Evolutionary conservation across 495 filamentous ascomycete genomes (phyloP).

Genomic region (Podospora pseudopauciseta): DNA sequence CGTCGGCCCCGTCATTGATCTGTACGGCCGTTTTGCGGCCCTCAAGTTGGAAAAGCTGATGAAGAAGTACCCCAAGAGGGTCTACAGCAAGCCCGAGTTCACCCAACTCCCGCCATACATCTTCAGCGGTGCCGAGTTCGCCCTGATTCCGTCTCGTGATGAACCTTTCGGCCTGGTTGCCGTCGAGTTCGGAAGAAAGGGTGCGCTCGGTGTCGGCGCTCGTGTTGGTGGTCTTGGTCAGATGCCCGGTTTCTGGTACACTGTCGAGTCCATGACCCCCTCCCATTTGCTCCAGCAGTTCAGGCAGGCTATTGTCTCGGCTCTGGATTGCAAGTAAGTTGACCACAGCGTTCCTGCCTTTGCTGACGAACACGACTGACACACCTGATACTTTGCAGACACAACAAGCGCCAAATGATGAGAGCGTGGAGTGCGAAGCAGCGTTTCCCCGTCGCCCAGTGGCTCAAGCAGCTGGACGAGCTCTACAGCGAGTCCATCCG

Average conservation of each 20-base stretch:
- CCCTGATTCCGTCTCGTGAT: slow-evolving; percentile 73
- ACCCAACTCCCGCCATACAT: slow-evolving; percentile 70
- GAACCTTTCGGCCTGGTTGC: slow-evolving; percentile 81
- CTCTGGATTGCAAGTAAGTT: slow-evolving; percentile 55
- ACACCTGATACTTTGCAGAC: slow-evolving; percentile 32
- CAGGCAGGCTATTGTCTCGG: slow-evolving; percentile 62
- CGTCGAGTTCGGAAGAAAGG: slow-evolving; percentile 76
- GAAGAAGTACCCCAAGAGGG: slow-evolving; percentile 70
- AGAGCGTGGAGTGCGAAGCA: slow-evolving; percentile 72
- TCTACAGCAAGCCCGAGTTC: slow-evolving; percentile 74
- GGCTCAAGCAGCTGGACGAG: slow-evolving; percentile 60
- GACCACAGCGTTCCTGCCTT: too few species aligned
- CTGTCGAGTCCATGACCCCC: slow-evolving; percentile 64
- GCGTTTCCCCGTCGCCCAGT: slow-evolving; percentile 70
- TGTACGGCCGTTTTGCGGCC: slow-evolving; percentile 75
- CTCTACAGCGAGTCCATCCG: slow-evolving; percentile 52
- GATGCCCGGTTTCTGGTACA: slow-evolving; percentile 79
- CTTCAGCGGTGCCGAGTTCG: slow-evolving; percentile 76
- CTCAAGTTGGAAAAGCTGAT: slow-evolving; percentile 69
- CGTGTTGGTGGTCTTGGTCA: slow-evolving; percentile 66
- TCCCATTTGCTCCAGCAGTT: slow-evolving; percentile 71
- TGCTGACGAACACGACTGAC: neutral
- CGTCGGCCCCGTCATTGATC: slow-evolving; percentile 71
- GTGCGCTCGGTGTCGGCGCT: slow-evolving; percentile 70
- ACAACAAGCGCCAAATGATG: slow-evolving; percentile 57